phyloP scores from a whole-genome alignment of 2,329 filamentous ascomycete genomes.

The Colletotrichum sp. region DNA sequence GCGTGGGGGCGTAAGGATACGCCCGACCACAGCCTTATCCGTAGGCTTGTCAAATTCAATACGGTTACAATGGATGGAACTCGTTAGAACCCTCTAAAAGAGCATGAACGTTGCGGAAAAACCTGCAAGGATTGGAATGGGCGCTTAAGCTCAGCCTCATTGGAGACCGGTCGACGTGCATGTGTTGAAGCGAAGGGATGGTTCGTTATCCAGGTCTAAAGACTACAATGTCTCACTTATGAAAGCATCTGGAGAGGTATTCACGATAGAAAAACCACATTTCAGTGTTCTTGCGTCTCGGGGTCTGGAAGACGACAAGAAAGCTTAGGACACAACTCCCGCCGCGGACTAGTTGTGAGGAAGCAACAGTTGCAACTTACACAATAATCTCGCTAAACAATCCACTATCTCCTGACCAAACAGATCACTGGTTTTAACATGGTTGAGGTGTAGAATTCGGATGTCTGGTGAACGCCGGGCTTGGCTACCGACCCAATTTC shows the following conservation, averaged over 20 bases:
- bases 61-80: neutral
- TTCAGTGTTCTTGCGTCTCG: no score
- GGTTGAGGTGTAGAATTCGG: neutral
- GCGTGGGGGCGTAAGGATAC: neutral
- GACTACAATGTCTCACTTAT: accelerated
- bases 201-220: no score
- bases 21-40: neutral
- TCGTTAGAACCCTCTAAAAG: neutral
- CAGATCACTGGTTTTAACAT: no score
- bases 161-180: neutral
- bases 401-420: no score
- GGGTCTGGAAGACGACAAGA: no score
- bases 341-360: no score
- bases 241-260: no score
- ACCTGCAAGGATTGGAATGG: neutral
- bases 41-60: neutral
- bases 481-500: accelerated
- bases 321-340: no score
- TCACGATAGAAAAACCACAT: no score
- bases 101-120: neutral
- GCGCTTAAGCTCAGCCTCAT: neutral
- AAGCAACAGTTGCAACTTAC: no score
- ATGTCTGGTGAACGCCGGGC: neutral
- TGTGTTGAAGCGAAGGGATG: neutral
- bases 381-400: no score